phyloP scores from a whole-genome alignment of 345 rosid species.

The Salix viminalis region DNA sequence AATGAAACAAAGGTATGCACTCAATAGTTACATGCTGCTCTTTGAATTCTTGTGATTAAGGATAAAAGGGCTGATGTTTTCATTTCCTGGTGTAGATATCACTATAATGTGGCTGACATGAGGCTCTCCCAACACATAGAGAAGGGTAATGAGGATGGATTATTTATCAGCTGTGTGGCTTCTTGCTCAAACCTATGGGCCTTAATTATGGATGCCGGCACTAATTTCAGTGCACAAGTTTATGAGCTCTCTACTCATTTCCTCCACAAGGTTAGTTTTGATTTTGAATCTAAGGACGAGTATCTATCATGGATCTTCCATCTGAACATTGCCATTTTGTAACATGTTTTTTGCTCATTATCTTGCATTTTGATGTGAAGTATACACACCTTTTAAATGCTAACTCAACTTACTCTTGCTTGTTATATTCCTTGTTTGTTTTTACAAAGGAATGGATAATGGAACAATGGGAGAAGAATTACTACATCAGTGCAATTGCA shows the following conservation, averaged over 20 bases:
- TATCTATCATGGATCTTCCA: slow-evolving; percentile 5
- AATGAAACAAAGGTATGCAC: slow-evolving; percentile 79
- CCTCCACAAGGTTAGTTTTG: slow-evolving; percentile 70
- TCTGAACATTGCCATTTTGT: background rate
- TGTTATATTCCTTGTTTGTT: background rate
- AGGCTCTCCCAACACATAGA: slow-evolving; percentile 80
- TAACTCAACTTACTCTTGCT: slow-evolving; percentile 4
- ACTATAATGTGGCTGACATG: slow-evolving; percentile 80
- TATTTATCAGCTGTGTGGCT: slow-evolving; percentile 87
- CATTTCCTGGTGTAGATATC: slow-evolving; percentile 55
- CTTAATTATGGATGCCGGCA: slow-evolving; percentile 94
- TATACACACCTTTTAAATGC: background rate
- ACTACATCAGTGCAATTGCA: slow-evolving; percentile 89
- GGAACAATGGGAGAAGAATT: slow-evolving; percentile 98
- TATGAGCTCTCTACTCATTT: slow-evolving; percentile 74
- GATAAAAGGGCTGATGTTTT: slow-evolving; percentile 12
- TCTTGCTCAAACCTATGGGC: slow-evolving; percentile 94
- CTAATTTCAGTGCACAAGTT: slow-evolving; percentile 77
- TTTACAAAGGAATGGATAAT: slow-evolving; percentile 79
- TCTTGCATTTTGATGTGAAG: background rate
- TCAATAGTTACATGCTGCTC: slow-evolving; percentile 10
- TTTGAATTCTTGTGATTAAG: slow-evolving; percentile 4
- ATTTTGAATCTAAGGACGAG: background rate
- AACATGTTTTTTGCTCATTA: background rate
- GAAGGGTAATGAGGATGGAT: slow-evolving; percentile 84